Evolutionary conservation across 345 rosid genomes (phyloP).

Genomic region (Pugionium cornutum): DNA sequence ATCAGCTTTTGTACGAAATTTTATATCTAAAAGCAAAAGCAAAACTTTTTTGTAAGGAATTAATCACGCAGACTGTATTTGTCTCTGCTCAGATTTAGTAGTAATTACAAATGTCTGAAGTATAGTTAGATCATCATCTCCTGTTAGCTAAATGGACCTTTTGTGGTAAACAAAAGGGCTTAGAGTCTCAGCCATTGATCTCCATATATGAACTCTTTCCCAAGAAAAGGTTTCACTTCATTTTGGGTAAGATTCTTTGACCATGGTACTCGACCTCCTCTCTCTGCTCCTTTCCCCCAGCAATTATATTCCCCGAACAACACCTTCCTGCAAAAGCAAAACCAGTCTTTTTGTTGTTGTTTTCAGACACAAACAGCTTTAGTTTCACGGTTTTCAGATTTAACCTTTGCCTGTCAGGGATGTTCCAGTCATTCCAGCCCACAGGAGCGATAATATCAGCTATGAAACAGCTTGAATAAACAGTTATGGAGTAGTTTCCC

Average conservation of each 20-base stretch:
- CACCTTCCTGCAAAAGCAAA: constrained; percentile 53
- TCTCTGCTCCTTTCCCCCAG: constrained; percentile 78
- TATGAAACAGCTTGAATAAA: constrained; percentile 69
- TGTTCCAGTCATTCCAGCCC: constrained; percentile 91
- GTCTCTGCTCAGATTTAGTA: constrained; percentile 5
- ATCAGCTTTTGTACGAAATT: constrained; percentile 25
- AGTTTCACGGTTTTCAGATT: constrained; percentile 13
- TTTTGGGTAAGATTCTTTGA: constrained; percentile 48
- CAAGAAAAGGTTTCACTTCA: constrained; percentile 61
- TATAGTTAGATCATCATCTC: constrained; percentile 29
- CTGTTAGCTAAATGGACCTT: constrained; percentile 21
- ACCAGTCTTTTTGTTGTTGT: neutral
- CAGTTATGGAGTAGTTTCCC: constrained; percentile 72
- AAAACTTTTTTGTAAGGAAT: constrained; percentile 5
- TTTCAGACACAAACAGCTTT: neutral
- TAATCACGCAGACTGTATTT: constrained; percentile 20
- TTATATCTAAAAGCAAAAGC: constrained; percentile 15
- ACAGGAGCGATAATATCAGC: constrained; percentile 59
- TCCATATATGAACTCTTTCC: constrained; percentile 63
- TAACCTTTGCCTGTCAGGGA: constrained; percentile 57
- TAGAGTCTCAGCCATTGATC: constrained; percentile 73
- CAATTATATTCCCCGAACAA: constrained; percentile 76
- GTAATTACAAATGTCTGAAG: constrained; percentile 35
- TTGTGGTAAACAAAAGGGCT: neutral
- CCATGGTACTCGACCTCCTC: constrained; percentile 68